A percentile compares a stretch with the other conserved stretches of the same genome.
These are phyloP conservation scores for Pseudocercospora cruenta DNA, from an alignment of 2,329 filamentous ascomycete species.

Conservation along the genomic window DNA sequence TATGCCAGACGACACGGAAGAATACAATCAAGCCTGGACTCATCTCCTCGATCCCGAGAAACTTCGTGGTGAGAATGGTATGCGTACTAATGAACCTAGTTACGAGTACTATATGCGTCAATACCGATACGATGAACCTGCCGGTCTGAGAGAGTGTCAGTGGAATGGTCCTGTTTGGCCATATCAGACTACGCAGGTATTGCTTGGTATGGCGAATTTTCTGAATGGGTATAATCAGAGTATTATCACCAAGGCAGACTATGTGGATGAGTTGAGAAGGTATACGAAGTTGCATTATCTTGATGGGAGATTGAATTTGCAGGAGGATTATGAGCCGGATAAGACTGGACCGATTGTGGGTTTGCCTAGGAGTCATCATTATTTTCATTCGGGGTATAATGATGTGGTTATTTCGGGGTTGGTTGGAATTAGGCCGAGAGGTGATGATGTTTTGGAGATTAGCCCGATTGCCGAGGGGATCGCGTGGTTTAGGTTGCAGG, in stretches of 20 bases:
- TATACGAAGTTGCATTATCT: slow-evolving; percentile 48
- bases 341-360: slow-evolving; percentile 48
- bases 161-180: slow-evolving; percentile 54
- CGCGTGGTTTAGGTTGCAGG: slow-evolving; percentile 47
- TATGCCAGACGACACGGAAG: slow-evolving; percentile 44
- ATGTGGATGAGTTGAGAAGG: slow-evolving; percentile 42
- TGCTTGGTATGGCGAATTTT: slow-evolving; percentile 48
- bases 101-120: slow-evolving; percentile 53
- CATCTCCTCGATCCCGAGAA: slow-evolving; percentile 43
- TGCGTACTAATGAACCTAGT: slow-evolving; percentile 49
- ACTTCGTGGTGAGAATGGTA: slow-evolving; percentile 42
- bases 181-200: slow-evolving; percentile 48
- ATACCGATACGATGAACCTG: slow-evolving; percentile 44
- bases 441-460: slow-evolving; percentile 46
- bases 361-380: slow-evolving; percentile 48
- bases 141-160: slow-evolving; percentile 45
- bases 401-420: slow-evolving; percentile 48
- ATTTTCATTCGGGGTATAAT: slow-evolving; percentile 52
- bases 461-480: slow-evolving; percentile 45
- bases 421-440: slow-evolving; percentile 47
- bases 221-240: slow-evolving; percentile 46
- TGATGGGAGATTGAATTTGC: slow-evolving; percentile 42
- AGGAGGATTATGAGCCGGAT: slow-evolving; percentile 51
- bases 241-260: slow-evolving; percentile 40
- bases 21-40: slow-evolving; percentile 44